These are phyloP conservation scores for Astrothelium macrocarpum DNA, from an alignment of 495 filamentous ascomycete genomes.

Conservation along the genomic window DNA sequence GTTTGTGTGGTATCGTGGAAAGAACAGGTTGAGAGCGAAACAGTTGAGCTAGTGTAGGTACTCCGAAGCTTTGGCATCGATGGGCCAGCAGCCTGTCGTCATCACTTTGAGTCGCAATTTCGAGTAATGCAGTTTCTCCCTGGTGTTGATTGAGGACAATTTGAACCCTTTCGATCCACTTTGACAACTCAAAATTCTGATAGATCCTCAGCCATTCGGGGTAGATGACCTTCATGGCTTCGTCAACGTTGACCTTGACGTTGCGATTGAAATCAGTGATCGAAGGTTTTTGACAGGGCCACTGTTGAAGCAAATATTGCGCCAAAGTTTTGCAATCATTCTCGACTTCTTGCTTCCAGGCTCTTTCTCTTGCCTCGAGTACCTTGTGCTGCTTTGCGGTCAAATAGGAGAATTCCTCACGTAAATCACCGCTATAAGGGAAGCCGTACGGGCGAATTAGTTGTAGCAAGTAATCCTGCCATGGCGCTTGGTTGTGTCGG, in stretches of 20 bases:
- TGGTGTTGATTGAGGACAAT: slow-evolving; percentile 25
- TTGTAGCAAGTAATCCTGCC: slow-evolving; percentile 16
- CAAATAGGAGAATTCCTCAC: slow-evolving; percentile 16
- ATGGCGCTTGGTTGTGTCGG: slow-evolving; percentile 19
- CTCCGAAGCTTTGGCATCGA: neutral
- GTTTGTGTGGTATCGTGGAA: too few species aligned
- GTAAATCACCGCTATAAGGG: slow-evolving; percentile 22
- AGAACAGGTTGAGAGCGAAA: neutral
- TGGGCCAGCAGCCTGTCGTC: neutral
- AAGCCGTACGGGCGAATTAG: slow-evolving; percentile 23
- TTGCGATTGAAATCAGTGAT: slow-evolving; percentile 16
- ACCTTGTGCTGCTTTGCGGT: slow-evolving; percentile 19
- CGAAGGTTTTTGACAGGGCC: slow-evolving; percentile 32
- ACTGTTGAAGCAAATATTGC: slow-evolving; percentile 29
- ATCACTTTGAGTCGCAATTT: neutral
- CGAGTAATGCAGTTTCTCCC: slow-evolving; percentile 1
- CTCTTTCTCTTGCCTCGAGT: slow-evolving; percentile 18
- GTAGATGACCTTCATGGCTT: slow-evolving; percentile 32
- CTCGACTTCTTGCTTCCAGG: slow-evolving; percentile 24
- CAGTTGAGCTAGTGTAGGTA: neutral
- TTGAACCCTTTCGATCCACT: slow-evolving; percentile 37
- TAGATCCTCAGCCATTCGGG: slow-evolving; percentile 42
- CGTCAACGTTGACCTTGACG: slow-evolving; percentile 26
- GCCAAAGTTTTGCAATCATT: slow-evolving; percentile 26
- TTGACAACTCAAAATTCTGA: slow-evolving; percentile 37